Base-by-base conservation (phyloP, 139 green algal genomes). In the Cymbomonas tetramitiformis region DNA sequence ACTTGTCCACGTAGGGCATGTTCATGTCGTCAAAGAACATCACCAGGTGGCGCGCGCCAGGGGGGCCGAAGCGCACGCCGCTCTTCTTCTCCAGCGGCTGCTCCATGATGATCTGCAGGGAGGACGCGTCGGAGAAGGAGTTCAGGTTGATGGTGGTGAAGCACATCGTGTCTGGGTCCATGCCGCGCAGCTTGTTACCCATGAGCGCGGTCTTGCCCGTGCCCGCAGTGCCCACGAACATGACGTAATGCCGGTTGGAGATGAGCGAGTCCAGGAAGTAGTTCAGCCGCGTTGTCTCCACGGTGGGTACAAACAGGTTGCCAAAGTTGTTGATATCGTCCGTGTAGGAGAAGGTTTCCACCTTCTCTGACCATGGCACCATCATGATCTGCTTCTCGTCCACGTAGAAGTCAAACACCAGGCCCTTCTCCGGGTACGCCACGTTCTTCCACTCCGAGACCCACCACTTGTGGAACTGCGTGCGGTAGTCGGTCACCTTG, bases 21-120 rank as follows among this genome's bases (percentile, higher is more conserved):
- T 93, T 94, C 54, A 87, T 74, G 72, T 93, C 86, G 54, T 95
- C 86, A 3, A 95, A 61, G 47, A 94, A 94, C 72, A 87, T 94
- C 2, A 94, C 72, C 15, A 94, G 66, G 19, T 71, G 41, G 12
- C 65, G 69, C 10, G 62, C 68, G 10, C 85, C 86, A 10, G 86
- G 79, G 6, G 86, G 83, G 15, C 86, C 86, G 63, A 78, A 95
- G n/a, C 86, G 67, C 52, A 83, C 74, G n/a, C 85, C 84, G 31
- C 26, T 56, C 29, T 66, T 70, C n/a, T 70, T 58, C 32, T 70
- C 65, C 25, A 75, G 54, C 24, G 55, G 55, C 33, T 24, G 10
- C 47, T 70, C 62, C 5, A 70, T 18, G 33, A 49, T 66, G 32
- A 23, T 46, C 67, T 93, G 85, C 33, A 90, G 48, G 3, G 68